Base-by-base conservation (phyloP, 768 basidiomycete species). In the Boletus pseudo-olivaceus region DNA sequence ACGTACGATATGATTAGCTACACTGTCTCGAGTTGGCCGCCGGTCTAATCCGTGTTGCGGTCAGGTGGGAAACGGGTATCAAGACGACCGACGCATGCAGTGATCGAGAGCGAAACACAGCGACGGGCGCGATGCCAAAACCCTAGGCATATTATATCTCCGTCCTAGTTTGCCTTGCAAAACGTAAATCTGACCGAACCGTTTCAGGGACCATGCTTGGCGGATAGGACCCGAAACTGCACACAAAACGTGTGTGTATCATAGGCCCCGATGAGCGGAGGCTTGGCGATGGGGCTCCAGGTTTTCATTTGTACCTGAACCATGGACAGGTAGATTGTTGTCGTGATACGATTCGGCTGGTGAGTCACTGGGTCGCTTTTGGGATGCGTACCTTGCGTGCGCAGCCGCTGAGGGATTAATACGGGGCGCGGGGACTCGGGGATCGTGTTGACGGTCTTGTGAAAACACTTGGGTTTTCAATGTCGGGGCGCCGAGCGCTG, bases 1-100 rank as follows among this genome's bases (percentile, higher is more conserved):
- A 27, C 55, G 61, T 55, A 56, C 44, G 55, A 57, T 54, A 50
- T 51, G 57, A 56, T 62, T 57, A 44, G 50, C 37, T 55, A 46
- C 42, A 10, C 29, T n/a, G 27, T 50, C 34, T 46, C 12, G 23
- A 39, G 42, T 29, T 51, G 49, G 32, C 38, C 33, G 40, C 42
- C 35, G 17, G 51, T 45, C 34, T 34, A 11, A 39, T 47, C 40
- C 14, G 44, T 15, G 30, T 41, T 47, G 30, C 26, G 30, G 30
- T 53, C 30, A 49, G 39, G 54, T 57, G 59, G 49, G 53, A 56
- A 60, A 32, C 42, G 43, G 32, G 42, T 33, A 41, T 53, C 35
- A 48, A 39, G 34, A 58, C 42, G 37, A 35, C 37, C 39, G 48
- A 46, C 29, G 45, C 23, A 23, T 4, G 32, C 35, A 17, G 29